Conservation (phyloP, 1,139 yeast genomes). For the Diutina neorugosa region DNA sequence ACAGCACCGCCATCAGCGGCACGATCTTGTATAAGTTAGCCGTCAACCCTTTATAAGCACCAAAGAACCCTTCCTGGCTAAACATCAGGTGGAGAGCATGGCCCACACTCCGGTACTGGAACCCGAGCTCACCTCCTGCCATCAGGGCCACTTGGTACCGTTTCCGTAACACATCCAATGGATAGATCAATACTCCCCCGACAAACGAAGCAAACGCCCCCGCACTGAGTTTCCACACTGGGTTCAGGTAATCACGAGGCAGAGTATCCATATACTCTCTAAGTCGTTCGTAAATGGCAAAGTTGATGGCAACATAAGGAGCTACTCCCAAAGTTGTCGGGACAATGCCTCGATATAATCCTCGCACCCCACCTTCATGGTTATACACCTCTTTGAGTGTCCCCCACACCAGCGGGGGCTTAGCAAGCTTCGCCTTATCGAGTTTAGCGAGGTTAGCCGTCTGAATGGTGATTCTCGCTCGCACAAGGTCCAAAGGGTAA, state of each 20-base stretch:
- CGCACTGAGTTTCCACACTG: slow-evolving; percentile 50
- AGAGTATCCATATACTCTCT: slow-evolving; percentile 41
- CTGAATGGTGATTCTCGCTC: slow-evolving; percentile 82
- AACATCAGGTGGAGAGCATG: slow-evolving; percentile 65
- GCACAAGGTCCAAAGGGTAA: slow-evolving; percentile 82
- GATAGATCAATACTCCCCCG: slow-evolving; percentile 84
- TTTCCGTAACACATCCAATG: slow-evolving; percentile 78
- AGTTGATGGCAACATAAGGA: slow-evolving; percentile 89
- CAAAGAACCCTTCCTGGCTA: slow-evolving; percentile 61
- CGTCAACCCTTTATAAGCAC: slow-evolving; percentile 78
- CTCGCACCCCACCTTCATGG: slow-evolving; percentile 72
- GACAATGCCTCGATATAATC: slow-evolving; percentile 71
- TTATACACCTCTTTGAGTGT: slow-evolving; percentile 47
- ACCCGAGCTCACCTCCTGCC: slow-evolving; percentile 71
- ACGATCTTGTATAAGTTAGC: slow-evolving; percentile 86
- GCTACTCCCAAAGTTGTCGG: slow-evolving; percentile 94
- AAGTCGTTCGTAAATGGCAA: slow-evolving; percentile 75
- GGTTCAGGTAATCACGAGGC: slow-evolving; percentile 26
- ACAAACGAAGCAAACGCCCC: slow-evolving; percentile 63
- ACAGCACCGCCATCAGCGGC: slow-evolving; percentile 92
- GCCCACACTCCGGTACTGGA: slow-evolving; percentile 58
- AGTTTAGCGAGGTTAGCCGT: slow-evolving; percentile 62
- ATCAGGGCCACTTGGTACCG: slow-evolving; percentile 85
- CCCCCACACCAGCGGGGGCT: slow-evolving; percentile 60
- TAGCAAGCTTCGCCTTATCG: slow-evolving; percentile 28